A percentile compares a stretch with the other conserved stretches of the same genome.
Conservation (phyloP, 2,329 filamentous ascomycete genomes). For the Dothideomycetes sp. region DNA sequence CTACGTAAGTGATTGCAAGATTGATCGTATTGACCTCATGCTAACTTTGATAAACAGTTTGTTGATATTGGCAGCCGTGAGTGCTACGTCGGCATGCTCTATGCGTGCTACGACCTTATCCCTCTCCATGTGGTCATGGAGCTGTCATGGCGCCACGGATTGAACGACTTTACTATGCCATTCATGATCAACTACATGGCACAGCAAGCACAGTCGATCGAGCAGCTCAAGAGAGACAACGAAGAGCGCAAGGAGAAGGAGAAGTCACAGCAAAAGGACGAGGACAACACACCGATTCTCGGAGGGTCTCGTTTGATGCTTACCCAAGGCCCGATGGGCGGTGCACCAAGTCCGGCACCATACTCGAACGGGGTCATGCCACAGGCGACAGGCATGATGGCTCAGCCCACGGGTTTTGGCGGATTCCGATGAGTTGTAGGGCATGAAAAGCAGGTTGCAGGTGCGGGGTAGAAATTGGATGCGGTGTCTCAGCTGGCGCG, state of each 20-base stretch:
- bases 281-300: conserved; percentile 88
- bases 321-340: conserved; percentile 66
- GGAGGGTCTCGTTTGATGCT: conserved; percentile 86
- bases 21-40: conserved; percentile 5
- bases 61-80: conserved; percentile 98
- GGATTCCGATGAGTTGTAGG: conserved; percentile 16
- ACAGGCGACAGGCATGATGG: conserved; percentile 56
- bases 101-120: conserved; percentile 95
- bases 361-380: conserved; percentile 82
- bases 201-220: conserved; percentile 80
- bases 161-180: conserved; percentile 96
- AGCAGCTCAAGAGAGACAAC: conserved; percentile 83
- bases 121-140: conserved; percentile 87
- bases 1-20: conserved; percentile 62
- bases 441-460: conserved; percentile 1
- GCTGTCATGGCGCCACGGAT: conserved; percentile 90
- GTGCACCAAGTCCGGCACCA: conserved; percentile 51
- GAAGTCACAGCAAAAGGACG: conserved; percentile 71
- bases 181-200: conserved; percentile 99
- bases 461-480: conserved; percentile 2
- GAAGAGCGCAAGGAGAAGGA: conserved; percentile 73
- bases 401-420: conserved; percentile 14
- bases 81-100: conserved; percentile 99
- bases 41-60: conserved; percentile 56
- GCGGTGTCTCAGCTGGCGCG: conserved; percentile 4